A percentile compares a stretch with the other conserved stretches of the same genome.
phyloP scores from a whole-genome alignment of 2,329 filamentous ascomycete genomes.

The Penicillium freii region DNA sequence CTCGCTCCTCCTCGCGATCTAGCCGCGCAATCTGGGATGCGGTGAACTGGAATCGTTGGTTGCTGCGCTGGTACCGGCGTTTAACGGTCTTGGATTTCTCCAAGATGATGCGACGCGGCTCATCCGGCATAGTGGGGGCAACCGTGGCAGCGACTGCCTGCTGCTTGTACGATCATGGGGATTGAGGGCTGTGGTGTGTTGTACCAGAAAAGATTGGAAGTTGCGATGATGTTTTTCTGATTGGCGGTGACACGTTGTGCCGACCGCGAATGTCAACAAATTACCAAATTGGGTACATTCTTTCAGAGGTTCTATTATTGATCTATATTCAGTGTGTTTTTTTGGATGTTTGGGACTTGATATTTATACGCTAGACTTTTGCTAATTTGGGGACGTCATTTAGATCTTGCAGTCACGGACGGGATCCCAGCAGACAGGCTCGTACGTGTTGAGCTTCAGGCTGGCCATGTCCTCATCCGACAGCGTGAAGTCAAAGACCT shows the following conservation, averaged over 20 bases:
- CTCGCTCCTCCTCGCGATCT: slow-evolving; percentile 44
- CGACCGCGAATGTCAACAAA: slow-evolving; percentile 25
- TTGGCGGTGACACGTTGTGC: slow-evolving; percentile 34
- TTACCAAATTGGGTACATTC: slow-evolving; percentile 16
- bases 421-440: slow-evolving; percentile 61
- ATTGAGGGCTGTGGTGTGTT: slow-evolving; percentile 1
- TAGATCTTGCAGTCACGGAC: slow-evolving; percentile 30
- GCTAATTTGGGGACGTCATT: neutral
- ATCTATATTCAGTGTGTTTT: neutral
- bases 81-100: slow-evolving; percentile 42
- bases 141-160: slow-evolving; percentile 21
- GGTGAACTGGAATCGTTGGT: slow-evolving; percentile 37
- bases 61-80: slow-evolving; percentile 40
- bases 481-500: slow-evolving; percentile 61
- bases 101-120: slow-evolving; percentile 34
- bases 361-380: neutral
- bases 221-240: slow-evolving; percentile 4
- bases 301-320: neutral
- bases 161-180: slow-evolving; percentile 18
- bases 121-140: slow-evolving; percentile 30
- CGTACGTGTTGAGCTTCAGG: slow-evolving; percentile 55
- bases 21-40: slow-evolving; percentile 37
- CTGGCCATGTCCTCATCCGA: slow-evolving; percentile 57
- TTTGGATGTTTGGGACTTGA: neutral
- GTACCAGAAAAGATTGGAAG: neutral